Evolutionary conservation across 352 stramenopile genomes (phyloP), one percentile per base, ranked within the genome.

Genomic region (Globisporangium sylvaticum): DNA sequence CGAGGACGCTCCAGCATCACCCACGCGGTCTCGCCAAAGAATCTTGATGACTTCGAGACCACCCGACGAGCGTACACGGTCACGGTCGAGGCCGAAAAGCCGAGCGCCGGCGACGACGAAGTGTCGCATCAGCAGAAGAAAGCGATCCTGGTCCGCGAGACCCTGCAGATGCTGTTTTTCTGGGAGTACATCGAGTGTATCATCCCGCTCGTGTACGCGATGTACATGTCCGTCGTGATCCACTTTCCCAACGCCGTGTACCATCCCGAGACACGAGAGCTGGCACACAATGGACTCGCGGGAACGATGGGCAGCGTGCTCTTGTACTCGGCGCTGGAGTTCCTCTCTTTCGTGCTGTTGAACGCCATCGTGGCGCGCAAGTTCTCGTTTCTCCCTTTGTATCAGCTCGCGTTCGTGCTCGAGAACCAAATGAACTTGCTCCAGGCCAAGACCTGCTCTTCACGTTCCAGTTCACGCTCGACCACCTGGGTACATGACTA

Each of bases 381-480:
- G 18, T 56, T 77, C 14, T 18, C 22, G n/a, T 58, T 69, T 18
- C 7, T 65, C 52, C 64, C 71, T 1, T 63, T 88, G 15, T 77
- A 78, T n/a, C 76, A 82, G n/a, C 58, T 86, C 10, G 76, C 65
- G n/a, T 88, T 88, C 50, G 77, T 88, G 55, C 60, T 84, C 20
- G 74, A 88, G 50, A 74, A 59, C 0, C 74, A 81, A 4, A 71
- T 66, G 15, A 20, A 64, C 0, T 31, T 81, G 9, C 56, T 86
- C 7, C 80, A 84, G 60, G 72, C 70, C 14, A 67, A 74, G 46
- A 58, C 64, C 64, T 79, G 27, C 66, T 77, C 25, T 67, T 42
- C 24, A 25, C 18, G 1, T 39, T 66, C 32, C 60, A 57, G 60
- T 66, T 66, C 53, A 32, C 20, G 32, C 34, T 66, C 50, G 32